These are phyloP conservation scores for Annulohypoxylon maeteangense DNA, from an alignment of 495 filamentous ascomycete genomes.

Conservation along the genomic window DNA sequence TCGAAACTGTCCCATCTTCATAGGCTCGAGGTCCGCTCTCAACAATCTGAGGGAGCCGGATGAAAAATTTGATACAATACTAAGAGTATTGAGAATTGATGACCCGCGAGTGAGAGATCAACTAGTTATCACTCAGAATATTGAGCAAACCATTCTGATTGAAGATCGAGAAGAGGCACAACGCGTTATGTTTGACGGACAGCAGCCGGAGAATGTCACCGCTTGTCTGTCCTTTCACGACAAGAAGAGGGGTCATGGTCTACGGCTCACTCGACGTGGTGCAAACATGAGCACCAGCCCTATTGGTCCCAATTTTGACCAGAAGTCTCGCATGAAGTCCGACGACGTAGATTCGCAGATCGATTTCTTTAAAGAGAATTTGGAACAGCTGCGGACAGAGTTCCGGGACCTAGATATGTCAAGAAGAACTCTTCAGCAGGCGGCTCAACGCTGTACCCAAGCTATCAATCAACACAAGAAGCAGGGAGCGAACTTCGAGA, in stretches of 20 bases:
- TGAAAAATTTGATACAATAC: conserved; percentile 73
- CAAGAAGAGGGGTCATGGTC: conserved; percentile 67
- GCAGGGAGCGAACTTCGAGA: conserved; percentile 41
- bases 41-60: conserved; percentile 79
- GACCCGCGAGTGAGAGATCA: conserved; percentile 80
- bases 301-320: conserved; percentile 42
- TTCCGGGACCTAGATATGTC: conserved; percentile 49
- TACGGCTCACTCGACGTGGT: conserved; percentile 67
- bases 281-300: conserved; percentile 53
- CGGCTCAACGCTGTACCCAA: conserved; percentile 67
- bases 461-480: conserved; percentile 65
- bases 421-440: conserved; percentile 62
- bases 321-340: conserved; percentile 79
- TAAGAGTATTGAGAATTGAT: conserved; percentile 84
- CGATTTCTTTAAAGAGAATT: conserved; percentile 47
- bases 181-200: conserved; percentile 72
- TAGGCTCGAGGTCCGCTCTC: conserved; percentile 68
- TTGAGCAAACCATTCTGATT: conserved; percentile 88
- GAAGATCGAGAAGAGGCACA: conserved; percentile 71
- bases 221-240: conserved; percentile 73
- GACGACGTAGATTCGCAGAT: conserved; percentile 64
- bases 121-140: conserved; percentile 81
- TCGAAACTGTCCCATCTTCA: conserved; percentile 70
- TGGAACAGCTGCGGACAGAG: conserved; percentile 58
- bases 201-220: conserved; percentile 73